Evolutionary conservation across 2,329 filamentous ascomycete genomes (phyloP).

Genomic region (Scolecobasidium constrictum): DNA sequence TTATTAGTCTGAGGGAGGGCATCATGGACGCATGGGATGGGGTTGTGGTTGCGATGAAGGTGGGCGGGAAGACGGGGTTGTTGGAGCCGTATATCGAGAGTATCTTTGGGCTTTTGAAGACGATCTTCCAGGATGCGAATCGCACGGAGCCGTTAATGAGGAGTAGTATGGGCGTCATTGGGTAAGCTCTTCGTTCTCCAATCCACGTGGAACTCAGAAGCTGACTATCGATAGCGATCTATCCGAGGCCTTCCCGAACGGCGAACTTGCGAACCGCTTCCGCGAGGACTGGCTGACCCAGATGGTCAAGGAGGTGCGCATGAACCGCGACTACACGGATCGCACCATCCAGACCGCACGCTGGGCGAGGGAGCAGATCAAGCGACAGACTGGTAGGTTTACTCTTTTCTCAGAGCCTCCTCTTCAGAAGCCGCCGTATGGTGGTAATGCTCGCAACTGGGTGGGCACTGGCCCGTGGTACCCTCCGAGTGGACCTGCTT

Average conservation of each 20-base stretch:
- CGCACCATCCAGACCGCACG: slow-evolving; percentile 90
- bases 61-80: slow-evolving; percentile 57
- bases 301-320: slow-evolving; percentile 85
- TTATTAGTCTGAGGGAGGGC: slow-evolving; percentile 86
- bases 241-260: slow-evolving; percentile 84
- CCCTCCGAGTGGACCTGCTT: too few relatives aligned
- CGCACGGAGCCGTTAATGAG: slow-evolving; percentile 86
- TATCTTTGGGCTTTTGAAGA: slow-evolving; percentile 78
- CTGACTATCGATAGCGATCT: slow-evolving; percentile 59
- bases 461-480: too few relatives aligned
- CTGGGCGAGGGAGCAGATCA: slow-evolving; percentile 96
- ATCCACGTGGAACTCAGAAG: slow-evolving; percentile 1
- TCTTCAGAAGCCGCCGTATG: background rate
- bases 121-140: slow-evolving; percentile 71
- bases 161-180: slow-evolving; percentile 94
- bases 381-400: slow-evolving; percentile 57
- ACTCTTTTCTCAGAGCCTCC: background rate
- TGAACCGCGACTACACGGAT: slow-evolving; percentile 72
- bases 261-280: slow-evolving; percentile 76
- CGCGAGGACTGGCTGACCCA: slow-evolving; percentile 80
- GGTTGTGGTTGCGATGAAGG: slow-evolving; percentile 89
- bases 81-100: slow-evolving; percentile 70
- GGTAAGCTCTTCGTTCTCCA: slow-evolving; percentile 45
- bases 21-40: slow-evolving; percentile 99
- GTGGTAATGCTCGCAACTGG: background rate